Base-by-base conservation (phyloP, 2,329 filamentous ascomycete genomes). In the Alternaria alternata region DNA sequence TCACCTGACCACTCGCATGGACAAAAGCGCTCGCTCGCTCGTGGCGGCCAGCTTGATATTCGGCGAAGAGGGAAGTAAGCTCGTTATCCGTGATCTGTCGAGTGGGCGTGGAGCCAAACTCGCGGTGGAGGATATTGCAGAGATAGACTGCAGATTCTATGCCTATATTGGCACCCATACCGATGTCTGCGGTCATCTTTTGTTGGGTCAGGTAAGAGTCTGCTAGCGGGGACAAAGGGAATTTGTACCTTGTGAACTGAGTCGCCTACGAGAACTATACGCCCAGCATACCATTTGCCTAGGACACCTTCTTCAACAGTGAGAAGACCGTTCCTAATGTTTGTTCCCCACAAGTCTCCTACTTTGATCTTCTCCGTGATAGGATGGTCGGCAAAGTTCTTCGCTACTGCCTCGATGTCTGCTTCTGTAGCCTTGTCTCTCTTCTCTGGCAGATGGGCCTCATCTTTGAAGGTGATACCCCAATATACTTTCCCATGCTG, bases 241-340 rank as follows among this genome's bases (percentile, higher is more conserved):
- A 7, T 14, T 3, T 20, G 22, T 55, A 64, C 79, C 74, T 83
- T 83, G 61, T 83, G 80, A 7, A 75, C 78, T 1, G 80, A 72
- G 62, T 83, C 81, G 0, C 81, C 81, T 6, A 83, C 73, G 1
- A 75, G 68, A 2, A 82, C 70, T 3, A 80, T 75, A 9, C 81
- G 68, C 11, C 75, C 71, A 42, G 74, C 80, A 51, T 79, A 73
- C 77, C 81, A 82, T 36, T 74, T 70, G 11, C 75, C 61, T n/a
- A 80, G 74, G 1, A 80, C 72, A 36, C 76, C 77, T 60, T 81
- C 32, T 46, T 79, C 73, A 14, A 80, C 43, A 51, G 66, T 63
- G 5, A 77, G 64, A 22, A 75, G 64, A 36, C 24, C 70, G 55
- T 5, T 54, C 54, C 41, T 73, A 54, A 70, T 75, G 20, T 57